Evolutionary conservation across 2,329 filamentous ascomycete genomes (phyloP).

Genomic region (Stemphylium beticola): DNA sequence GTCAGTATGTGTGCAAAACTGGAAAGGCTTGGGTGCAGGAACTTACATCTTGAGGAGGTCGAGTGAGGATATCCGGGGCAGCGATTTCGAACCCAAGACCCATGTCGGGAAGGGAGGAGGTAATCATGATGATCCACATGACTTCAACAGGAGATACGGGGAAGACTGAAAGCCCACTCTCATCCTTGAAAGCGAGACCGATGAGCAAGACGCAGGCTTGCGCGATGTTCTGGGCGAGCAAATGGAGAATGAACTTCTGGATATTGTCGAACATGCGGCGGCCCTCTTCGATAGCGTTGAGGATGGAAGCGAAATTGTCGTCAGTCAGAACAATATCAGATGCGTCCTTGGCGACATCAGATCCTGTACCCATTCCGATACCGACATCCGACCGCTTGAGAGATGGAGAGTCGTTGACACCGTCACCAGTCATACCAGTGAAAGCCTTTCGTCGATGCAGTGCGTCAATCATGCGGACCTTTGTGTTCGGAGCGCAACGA

Average conservation of each 20-base stretch:
- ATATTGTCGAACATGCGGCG: constrained; percentile 88
- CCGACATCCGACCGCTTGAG: constrained; percentile 82
- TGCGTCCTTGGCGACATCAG: constrained; percentile 84
- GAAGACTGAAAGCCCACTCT: constrained; percentile 75
- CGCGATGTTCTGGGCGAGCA: constrained; percentile 81
- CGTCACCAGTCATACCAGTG: constrained; percentile 88
- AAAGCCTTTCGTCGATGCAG: constrained; percentile 77
- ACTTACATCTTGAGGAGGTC: constrained; percentile 68
- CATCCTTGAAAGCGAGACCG: constrained; percentile 81
- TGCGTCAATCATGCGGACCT: constrained; percentile 89
- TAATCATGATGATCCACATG: constrained; percentile 94
- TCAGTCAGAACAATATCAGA: constrained; percentile 84
- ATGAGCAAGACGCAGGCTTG: constrained; percentile 82
- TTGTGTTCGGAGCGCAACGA: constrained; percentile 83
- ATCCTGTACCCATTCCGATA: constrained; percentile 89
- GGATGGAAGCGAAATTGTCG: constrained; percentile 87
- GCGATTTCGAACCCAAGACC: constrained; percentile 82
- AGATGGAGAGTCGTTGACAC: constrained; percentile 85
- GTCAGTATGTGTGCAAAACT: neutral
- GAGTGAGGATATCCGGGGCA: constrained; percentile 76
- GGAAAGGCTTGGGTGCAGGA: neutral
- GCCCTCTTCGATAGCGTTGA: constrained; percentile 82
- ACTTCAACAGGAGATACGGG: constrained; percentile 86
- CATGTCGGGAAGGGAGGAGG: constrained; percentile 78
- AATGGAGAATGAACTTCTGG: constrained; percentile 80